phyloP scores from a whole-genome alignment of 805 yeast genomes.

The Pichia nakasei region DNA sequence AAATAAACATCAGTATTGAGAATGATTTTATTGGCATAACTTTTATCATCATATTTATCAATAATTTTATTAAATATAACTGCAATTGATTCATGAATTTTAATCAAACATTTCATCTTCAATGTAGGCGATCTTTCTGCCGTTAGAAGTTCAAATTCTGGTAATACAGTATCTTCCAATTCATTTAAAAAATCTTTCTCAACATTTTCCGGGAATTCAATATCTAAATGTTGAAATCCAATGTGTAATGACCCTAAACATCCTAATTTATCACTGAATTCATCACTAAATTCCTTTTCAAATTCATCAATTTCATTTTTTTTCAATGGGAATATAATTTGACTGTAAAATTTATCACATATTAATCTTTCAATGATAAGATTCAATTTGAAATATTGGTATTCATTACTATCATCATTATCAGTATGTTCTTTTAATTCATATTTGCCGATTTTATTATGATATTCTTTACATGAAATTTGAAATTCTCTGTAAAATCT shows the following conservation, averaged over 20 bases:
- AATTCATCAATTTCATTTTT: slow-evolving; percentile 23
- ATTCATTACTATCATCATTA: slow-evolving; percentile 9
- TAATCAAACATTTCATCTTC: slow-evolving; percentile 24
- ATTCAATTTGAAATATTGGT: slow-evolving; percentile 20
- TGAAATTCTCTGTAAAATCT: slow-evolving; percentile 25
- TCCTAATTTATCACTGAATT: slow-evolving; percentile 22
- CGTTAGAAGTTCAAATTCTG: slow-evolving; percentile 25
- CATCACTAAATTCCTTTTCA: slow-evolving; percentile 19
- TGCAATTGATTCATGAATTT: slow-evolving; percentile 24
- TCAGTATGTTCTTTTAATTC: slow-evolving; percentile 18
- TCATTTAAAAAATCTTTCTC: slow-evolving; percentile 18
- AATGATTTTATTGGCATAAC: not conserved
- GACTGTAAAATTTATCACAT: slow-evolving; percentile 27
- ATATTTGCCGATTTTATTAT: slow-evolving; percentile 14
- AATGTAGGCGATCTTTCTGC: slow-evolving; percentile 28
- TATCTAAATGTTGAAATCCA: slow-evolving; percentile 21
- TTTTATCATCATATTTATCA: not conserved
- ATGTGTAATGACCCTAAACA: slow-evolving; percentile 20
- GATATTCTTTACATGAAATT: slow-evolving; percentile 12
- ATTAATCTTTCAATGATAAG: slow-evolving; percentile 24
- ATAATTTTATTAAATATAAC: slow-evolving; percentile 17
- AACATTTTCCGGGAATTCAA: slow-evolving; percentile 18
- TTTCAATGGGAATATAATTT: slow-evolving; percentile 27
- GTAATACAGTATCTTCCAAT: slow-evolving; percentile 19
- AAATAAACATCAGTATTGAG: slow-evolving; percentile 28